Conservation (phyloP, 2,329 filamentous ascomycete genomes). For the Scleromitrula shiraiana region DNA sequence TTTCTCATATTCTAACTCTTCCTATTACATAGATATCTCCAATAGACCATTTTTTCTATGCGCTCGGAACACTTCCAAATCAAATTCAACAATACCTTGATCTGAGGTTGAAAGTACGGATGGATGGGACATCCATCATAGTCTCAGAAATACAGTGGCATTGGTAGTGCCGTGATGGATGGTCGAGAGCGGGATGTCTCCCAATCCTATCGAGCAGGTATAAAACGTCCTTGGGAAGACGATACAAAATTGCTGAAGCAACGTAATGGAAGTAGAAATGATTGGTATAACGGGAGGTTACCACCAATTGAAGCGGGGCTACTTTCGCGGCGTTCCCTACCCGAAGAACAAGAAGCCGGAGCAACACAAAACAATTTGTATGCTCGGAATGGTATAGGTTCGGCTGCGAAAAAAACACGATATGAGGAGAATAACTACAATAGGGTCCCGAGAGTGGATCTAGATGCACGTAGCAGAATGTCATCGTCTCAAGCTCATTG, state of each 20-base stretch:
- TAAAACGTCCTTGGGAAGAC: conserved; percentile 27
- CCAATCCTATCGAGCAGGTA: conserved; percentile 21
- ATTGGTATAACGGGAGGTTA: conserved; percentile 18
- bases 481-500: conserved; percentile 12
- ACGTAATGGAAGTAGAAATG: conserved; percentile 10
- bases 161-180: conserved; percentile 26
- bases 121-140: conserved; percentile 20
- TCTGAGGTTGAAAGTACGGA: conserved; percentile 28
- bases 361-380: conserved; percentile 11
- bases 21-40: background rate
- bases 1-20: background rate
- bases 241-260: conserved; percentile 7
- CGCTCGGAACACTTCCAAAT: background rate
- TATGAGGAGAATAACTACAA: conserved; percentile 21
- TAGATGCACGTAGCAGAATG: conserved; percentile 14
- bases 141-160: conserved; percentile 21
- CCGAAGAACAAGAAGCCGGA: conserved; percentile 8
- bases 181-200: conserved; percentile 24
- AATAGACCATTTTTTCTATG: background rate
- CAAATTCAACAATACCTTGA: background rate
- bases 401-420: conserved; percentile 18
- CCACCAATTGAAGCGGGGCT: conserved; percentile 22
- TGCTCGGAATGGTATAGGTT: conserved; percentile 14
- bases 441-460: conserved; percentile 10
- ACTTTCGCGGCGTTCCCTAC: conserved; percentile 13